A percentile compares a stretch with the other conserved stretches of the same genome.
These are phyloP conservation scores for Pichia manshurica DNA, from an alignment of 805 yeast species.

Conservation along the genomic window DNA sequence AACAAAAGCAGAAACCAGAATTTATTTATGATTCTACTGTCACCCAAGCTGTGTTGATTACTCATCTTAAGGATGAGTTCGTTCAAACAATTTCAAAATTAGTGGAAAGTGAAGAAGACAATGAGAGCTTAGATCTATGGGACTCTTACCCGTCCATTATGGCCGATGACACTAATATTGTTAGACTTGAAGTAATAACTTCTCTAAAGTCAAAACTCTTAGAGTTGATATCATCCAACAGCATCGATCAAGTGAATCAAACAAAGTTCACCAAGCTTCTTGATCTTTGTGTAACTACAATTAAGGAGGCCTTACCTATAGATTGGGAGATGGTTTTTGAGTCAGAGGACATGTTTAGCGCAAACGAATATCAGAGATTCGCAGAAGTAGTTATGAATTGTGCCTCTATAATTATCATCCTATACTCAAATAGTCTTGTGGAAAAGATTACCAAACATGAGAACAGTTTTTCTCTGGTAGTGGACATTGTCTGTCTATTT, in stretches of 20 bases:
- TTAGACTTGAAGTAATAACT: not conserved
- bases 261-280: not conserved
- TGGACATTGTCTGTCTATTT: conserved; percentile 4
- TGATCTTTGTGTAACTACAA: not conserved
- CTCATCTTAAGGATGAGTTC: conserved; percentile 1
- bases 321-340: conserved; percentile 9
- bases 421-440: not conserved
- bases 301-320: conserved; percentile 5
- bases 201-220: conserved; percentile 5
- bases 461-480: not conserved
- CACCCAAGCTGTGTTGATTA: not conserved
- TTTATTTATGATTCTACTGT: conserved; percentile 5
- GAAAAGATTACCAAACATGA: not conserved
- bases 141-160: not conserved
- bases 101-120: not conserved
- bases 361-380: conserved; percentile 5
- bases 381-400: not conserved
- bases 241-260: not conserved
- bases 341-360: not conserved
- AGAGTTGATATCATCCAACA: not conserved
- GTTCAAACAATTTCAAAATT: not conserved
- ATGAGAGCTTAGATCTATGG: not conserved
- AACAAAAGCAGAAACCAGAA: conserved; percentile 2
- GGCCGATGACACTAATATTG: not conserved
- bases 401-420: conserved; percentile 1